phyloP scores from a whole-genome alignment of 2,329 filamentous ascomycete species.

The Hypoxylon sp. region DNA sequence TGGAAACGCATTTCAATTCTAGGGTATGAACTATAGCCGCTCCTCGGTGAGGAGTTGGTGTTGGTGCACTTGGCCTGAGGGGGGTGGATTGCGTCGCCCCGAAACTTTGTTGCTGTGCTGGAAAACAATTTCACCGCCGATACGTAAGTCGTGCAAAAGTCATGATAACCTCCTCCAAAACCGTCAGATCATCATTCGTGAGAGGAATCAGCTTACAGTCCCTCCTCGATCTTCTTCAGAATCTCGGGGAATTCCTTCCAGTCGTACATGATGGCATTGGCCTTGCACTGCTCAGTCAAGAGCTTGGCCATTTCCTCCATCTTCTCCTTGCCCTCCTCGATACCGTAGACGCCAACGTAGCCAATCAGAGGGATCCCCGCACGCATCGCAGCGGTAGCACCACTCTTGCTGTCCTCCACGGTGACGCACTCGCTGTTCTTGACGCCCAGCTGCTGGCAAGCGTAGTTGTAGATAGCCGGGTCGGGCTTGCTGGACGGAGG shows the following conservation, averaged over 20 bases:
- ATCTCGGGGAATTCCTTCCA: constrained; percentile 53
- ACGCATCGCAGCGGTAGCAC: constrained; percentile 72
- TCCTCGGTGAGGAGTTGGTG: constrained; percentile 13
- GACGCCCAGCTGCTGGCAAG: constrained; percentile 71
- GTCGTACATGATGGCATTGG: constrained; percentile 59
- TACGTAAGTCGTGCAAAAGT: constrained; percentile 13
- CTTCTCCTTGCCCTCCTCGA: constrained; percentile 56
- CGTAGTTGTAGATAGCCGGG: constrained; percentile 76
- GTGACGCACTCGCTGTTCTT: constrained; percentile 71
- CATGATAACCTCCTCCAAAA: constrained; percentile 15
- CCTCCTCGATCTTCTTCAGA: constrained; percentile 50
- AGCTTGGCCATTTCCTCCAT: constrained; percentile 64
- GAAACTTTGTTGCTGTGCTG: constrained; percentile 8
- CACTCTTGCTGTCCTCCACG: constrained; percentile 78
- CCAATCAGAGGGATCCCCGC: constrained; percentile 76
- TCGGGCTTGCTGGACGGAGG: constrained; percentile 79
- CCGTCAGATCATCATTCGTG: no score
- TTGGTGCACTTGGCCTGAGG: no score
- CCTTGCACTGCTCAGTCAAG: constrained; percentile 59
- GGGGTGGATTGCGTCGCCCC: constrained; percentile 9
- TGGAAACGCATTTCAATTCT: constrained; percentile 12
- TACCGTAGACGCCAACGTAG: constrained; percentile 69
- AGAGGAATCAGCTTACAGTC: constrained; percentile 44
- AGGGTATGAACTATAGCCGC: constrained; percentile 6
- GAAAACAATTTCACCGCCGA: constrained; percentile 12